These are phyloP conservation scores for Cymbopogon citratus DNA, from an alignment of 176 grass and related monocot species.

Conservation along the genomic window DNA sequence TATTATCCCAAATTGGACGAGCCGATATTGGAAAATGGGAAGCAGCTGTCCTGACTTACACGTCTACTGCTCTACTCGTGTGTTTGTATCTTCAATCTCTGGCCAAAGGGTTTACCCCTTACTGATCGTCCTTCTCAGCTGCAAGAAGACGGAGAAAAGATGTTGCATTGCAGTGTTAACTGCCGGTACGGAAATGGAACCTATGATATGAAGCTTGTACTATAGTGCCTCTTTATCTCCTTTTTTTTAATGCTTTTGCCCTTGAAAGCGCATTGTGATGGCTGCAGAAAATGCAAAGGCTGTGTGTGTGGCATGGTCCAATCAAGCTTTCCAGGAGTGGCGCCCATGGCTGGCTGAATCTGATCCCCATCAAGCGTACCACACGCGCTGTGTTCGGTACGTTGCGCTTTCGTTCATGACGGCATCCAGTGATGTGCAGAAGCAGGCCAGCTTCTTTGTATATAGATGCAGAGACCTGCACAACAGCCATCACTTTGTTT, in stretches of 20 bases:
- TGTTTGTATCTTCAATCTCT: background rate
- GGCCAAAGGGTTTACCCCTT: background rate
- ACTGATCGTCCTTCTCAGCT: background rate
- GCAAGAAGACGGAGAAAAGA: too few species aligned
- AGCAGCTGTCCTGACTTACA: too few species aligned
- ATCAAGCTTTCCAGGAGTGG: background rate
- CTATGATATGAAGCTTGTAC: background rate
- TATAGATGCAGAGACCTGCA: background rate
- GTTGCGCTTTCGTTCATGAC: background rate
- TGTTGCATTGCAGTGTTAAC: background rate
- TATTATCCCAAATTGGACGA: too few species aligned
- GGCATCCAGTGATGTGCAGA: too few species aligned
- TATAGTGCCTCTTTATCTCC: background rate
- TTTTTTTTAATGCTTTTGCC: background rate
- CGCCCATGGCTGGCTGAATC: background rate
- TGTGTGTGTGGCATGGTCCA: background rate
- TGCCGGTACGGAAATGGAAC: background rate
- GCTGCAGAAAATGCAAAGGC: background rate
- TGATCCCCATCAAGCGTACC: slow-evolving; percentile 1
- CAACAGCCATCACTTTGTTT: background rate
- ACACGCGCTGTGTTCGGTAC: background rate
- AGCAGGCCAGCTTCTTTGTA: background rate
- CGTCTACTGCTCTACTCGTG: too few species aligned
- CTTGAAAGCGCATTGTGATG: background rate
- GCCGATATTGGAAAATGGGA: too few species aligned